Base-by-base conservation (phyloP, 306 rosid genomes). In the Dryas drummondii region DNA sequence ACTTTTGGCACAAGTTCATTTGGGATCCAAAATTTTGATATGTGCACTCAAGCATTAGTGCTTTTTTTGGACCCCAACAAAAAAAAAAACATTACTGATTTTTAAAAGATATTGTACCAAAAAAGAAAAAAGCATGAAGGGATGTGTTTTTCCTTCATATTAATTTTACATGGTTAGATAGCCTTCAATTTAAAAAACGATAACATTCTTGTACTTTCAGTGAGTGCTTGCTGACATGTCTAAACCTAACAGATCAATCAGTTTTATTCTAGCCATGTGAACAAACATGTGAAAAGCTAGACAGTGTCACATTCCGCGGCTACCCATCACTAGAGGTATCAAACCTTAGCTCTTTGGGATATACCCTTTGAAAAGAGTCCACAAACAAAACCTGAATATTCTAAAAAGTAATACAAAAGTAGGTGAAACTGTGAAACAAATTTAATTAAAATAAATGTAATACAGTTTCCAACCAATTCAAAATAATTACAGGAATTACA, bases 291-390 rank as follows among this genome's bases (percentile, higher is more conserved):
- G 73, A 50, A 44, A 45, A 57, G 37, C 22, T 4, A n/a, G 66
- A 75, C 73, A 55, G 2, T 5, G 26, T 15, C 73, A 65, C 15
- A 22, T 54, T 66, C 72, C 2, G 22, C 53, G 37, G 71, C 48
- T 51, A 41, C 74, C 19, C 62, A 22, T 22, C 22, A 58, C 27
- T 46, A 48, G 46, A 60, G 68, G 47, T 10, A 9, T 60, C 17
- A 66, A 54, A 67, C 41, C 59, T 32, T 40, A 44, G 6, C 16
- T 54, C n/a, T 12, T 66, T 8, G 13, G 40, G 40, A 76, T 57
- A 60, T 67, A 68, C 47, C 69, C 4, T 11, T 47, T 32, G 16
- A 59, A 19, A 40, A 40, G 53, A 10, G 45, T 16, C 17, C 48
- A 76, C 15, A 5, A 2, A 16, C 12, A 42, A 44, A 71, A 17